These are phyloP conservation scores for Pichia inconspicua DNA, from an alignment of 1,139 yeast genomes.

Conservation along the genomic window DNA sequence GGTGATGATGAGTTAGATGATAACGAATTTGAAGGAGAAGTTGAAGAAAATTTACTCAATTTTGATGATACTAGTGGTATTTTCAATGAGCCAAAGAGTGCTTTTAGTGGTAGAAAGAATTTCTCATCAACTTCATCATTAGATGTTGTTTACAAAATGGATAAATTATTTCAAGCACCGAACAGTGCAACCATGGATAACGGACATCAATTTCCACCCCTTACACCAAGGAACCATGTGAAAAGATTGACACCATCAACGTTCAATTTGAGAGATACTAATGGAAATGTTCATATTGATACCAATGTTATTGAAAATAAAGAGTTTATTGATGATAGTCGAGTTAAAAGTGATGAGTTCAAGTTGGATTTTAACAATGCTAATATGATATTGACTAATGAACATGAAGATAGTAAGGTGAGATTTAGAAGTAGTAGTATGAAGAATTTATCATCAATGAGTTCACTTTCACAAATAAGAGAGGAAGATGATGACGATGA, in stretches of 20 bases:
- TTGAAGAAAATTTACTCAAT: not conserved
- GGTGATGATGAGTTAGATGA: constrained; percentile 17
- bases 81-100: not conserved
- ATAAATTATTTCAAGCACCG: constrained; percentile 20
- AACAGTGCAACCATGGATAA: constrained; percentile 11
- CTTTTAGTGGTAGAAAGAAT: not conserved
- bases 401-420: not conserved
- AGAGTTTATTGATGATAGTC: not conserved
- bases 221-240: constrained; percentile 21
- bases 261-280: constrained; percentile 8
- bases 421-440: not conserved
- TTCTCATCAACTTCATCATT: constrained; percentile 20
- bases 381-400: not conserved
- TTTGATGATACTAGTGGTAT: not conserved
- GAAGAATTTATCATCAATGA: not conserved
- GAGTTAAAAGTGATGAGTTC: not conserved
- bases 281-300: not conserved
- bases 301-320: not conserved
- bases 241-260: constrained; percentile 21
- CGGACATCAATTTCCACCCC: not conserved
- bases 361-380: not conserved
- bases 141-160: constrained; percentile 24
- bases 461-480: constrained; percentile 10
- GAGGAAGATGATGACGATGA: constrained; percentile 15
- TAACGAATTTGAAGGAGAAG: constrained; percentile 8